phyloP scores from a whole-genome alignment of 1,284 basidiomycete genomes.

The Fomitopsis schrenkii region DNA sequence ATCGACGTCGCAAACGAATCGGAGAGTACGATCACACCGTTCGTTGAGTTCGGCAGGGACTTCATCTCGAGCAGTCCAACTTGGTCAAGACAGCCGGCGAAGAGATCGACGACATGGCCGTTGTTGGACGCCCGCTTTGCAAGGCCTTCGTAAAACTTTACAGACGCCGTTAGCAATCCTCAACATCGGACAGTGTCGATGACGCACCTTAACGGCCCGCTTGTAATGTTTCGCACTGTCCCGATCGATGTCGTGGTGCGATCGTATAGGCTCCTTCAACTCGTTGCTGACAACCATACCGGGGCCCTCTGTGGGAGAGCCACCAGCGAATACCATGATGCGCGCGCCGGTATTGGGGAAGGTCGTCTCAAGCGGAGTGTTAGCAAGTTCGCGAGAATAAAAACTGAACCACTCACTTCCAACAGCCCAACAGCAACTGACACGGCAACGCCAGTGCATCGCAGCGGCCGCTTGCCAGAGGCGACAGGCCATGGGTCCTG shows the following conservation, averaged over 20 bases:
- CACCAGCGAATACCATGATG: constrained; percentile 96
- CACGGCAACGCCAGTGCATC: constrained; percentile 94
- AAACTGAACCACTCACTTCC: constrained; percentile 52
- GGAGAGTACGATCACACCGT: constrained; percentile 93
- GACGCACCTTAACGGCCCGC: constrained; percentile 83
- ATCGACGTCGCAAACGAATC: constrained; percentile 99
- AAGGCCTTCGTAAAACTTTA: constrained; percentile 91
- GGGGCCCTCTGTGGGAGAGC: constrained; percentile 95
- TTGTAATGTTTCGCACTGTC: constrained; percentile 98
- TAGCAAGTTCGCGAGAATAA: not conserved
- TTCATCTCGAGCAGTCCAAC: constrained; percentile 99
- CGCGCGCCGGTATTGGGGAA: constrained; percentile 96
- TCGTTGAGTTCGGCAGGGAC: constrained; percentile 90
- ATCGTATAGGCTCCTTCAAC: constrained; percentile 95
- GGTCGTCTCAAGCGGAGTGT: constrained; percentile 55
- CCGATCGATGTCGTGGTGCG: constrained; percentile 98
- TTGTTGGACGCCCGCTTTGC: constrained; percentile 94
- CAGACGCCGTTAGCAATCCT: constrained; percentile 6
- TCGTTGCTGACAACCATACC: constrained; percentile 97
- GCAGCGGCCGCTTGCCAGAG: constrained; percentile 90
- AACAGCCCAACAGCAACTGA: constrained; percentile 94
- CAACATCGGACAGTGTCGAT: not conserved
- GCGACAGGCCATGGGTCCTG: constrained; percentile 98
- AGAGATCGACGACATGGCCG: constrained; percentile 94
- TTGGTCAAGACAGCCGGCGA: constrained; percentile 97